A percentile compares a stretch with the other conserved stretches of the same genome.
Evolutionary conservation across 1,139 yeast species (phyloP).

Genomic region (Yamadazyma atmosphaerica): DNA sequence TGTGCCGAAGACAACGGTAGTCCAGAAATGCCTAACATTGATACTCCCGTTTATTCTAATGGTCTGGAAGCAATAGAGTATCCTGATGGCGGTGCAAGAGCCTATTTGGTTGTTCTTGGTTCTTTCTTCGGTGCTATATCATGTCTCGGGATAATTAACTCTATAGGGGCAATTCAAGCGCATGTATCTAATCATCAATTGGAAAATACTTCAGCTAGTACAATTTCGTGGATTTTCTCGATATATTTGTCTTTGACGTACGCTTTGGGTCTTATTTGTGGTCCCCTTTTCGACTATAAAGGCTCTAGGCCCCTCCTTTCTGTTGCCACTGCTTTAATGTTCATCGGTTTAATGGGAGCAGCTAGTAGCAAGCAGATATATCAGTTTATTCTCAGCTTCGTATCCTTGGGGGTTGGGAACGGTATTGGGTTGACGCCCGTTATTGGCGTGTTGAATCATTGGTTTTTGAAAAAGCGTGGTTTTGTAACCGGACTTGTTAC

Average conservation of each 20-base stretch:
- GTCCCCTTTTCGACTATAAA: slow-evolving; percentile 37
- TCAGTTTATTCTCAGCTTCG: slow-evolving; percentile 36
- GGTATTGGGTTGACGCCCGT: slow-evolving; percentile 38
- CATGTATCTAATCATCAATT: slow-evolving; percentile 57
- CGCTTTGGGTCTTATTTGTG: slow-evolving; percentile 32
- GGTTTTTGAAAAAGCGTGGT: slow-evolving; percentile 37
- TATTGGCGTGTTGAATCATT: slow-evolving; percentile 39
- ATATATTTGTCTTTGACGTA: slow-evolving; percentile 33
- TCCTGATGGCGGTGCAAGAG: slow-evolving; percentile 53
- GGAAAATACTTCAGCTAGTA: slow-evolving; percentile 36
- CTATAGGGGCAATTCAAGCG: slow-evolving; percentile 63
- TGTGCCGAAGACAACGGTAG: no score
- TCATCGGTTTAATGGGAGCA: slow-evolving; percentile 35
- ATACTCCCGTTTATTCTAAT: no score
- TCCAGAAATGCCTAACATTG: no score
- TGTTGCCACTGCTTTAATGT: slow-evolving; percentile 26
- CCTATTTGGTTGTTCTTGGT: slow-evolving; percentile 63
- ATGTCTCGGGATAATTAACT: slow-evolving; percentile 58
- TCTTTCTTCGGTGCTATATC: slow-evolving; percentile 57
- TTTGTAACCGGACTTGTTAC: slow-evolving; percentile 39
- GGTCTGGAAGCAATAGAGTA: no score
- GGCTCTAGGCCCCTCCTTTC: slow-evolving; percentile 31
- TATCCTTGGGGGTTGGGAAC: slow-evolving; percentile 36
- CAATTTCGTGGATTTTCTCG: slow-evolving; percentile 46
- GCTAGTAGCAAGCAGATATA: slow-evolving; percentile 29